These are phyloP conservation scores for Xylaria sp. DNA, from an alignment of 2,329 filamentous ascomycete species.

Conservation along the genomic window DNA sequence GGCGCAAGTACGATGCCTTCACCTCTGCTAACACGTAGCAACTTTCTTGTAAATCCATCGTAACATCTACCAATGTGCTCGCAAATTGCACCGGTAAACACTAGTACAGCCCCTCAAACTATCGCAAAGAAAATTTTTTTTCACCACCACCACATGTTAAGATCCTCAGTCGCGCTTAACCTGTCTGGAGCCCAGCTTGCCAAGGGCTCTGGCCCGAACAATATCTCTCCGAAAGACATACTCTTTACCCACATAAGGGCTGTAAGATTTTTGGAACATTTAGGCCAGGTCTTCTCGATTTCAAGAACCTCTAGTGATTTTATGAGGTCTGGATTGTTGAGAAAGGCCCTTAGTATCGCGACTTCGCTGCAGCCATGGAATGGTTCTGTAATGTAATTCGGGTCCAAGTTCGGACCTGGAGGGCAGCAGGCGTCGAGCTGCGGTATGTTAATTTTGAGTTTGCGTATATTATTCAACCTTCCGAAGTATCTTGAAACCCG, in stretches of 20 bases:
- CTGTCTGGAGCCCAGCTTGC: no score
- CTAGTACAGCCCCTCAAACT: no score
- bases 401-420: not conserved
- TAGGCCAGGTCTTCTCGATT: not conserved
- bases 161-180: no score
- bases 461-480: not conserved
- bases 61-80: not conserved
- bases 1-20: not conserved
- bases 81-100: no score
- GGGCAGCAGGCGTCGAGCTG: not conserved
- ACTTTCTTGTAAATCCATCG: not conserved
- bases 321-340: not conserved
- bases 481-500: not conserved
- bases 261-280: not conserved
- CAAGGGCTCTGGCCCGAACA: not conserved
- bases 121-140: no score
- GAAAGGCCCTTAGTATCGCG: not conserved
- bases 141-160: no score
- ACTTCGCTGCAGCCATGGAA: not conserved
- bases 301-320: not conserved
- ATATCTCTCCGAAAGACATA: not conserved
- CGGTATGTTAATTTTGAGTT: not conserved
- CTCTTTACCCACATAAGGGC: not conserved
- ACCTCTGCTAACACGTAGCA: not conserved
- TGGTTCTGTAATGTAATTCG: not conserved